Evolutionary conservation across 2,329 filamentous ascomycete genomes (phyloP).

Genomic region (Didymella pomorum): DNA sequence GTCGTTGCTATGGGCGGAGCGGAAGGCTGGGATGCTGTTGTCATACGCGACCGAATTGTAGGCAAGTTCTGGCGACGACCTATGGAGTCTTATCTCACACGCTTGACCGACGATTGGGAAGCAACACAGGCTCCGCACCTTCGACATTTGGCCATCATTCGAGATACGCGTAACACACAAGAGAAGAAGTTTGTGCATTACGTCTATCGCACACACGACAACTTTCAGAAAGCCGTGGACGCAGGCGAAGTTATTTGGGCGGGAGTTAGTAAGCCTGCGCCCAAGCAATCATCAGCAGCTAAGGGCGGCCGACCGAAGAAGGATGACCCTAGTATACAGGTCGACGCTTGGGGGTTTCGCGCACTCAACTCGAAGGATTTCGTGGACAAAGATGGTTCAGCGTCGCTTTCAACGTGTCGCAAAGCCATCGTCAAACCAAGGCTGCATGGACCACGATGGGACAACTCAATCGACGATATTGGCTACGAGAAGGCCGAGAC

Average conservation of each 20-base stretch:
- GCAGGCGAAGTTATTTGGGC: conserved; percentile 61
- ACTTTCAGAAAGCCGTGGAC: conserved; percentile 63
- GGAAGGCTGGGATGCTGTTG: conserved; percentile 59
- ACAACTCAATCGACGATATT: conserved; percentile 33
- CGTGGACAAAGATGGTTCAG: conserved; percentile 32
- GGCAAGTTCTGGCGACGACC: conserved; percentile 64
- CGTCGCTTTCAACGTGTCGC: conserved; percentile 38
- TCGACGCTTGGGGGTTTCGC: conserved; percentile 46
- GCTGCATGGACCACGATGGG: conserved; percentile 37
- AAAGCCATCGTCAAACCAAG: conserved; percentile 30
- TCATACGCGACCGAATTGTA: conserved; percentile 50
- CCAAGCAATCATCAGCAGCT: conserved; percentile 37
- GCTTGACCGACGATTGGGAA: conserved; percentile 65
- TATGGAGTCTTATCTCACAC: conserved; percentile 61
- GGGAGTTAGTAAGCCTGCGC: conserved; percentile 54
- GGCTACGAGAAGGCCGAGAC: conserved; percentile 32
- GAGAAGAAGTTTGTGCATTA: conserved; percentile 58
- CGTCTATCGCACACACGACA: conserved; percentile 62
- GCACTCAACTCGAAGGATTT: conserved; percentile 30
- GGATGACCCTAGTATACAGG: neutral
- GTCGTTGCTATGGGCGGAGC: conserved; percentile 57
- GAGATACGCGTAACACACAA: conserved; percentile 60
- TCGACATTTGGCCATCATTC: conserved; percentile 63
- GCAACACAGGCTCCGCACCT: conserved; percentile 66
- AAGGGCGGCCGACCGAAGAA: conserved; percentile 30